Evolutionary conservation across 179 eudicot genomes (phyloP).

Genomic region (Spinacia oleracea): DNA sequence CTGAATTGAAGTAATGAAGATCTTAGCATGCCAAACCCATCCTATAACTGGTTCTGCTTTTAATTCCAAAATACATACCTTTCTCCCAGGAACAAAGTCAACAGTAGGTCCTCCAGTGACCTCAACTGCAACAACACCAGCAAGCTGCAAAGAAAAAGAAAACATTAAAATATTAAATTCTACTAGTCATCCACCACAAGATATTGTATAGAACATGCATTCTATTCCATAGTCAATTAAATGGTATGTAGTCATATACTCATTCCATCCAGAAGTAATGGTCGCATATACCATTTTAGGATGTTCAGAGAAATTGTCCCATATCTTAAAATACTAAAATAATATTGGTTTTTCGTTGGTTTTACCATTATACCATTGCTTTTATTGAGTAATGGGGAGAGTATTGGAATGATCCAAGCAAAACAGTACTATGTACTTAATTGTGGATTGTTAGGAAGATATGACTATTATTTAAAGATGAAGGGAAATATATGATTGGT

Average conservation of each 20-base stretch:
- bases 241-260: background rate
- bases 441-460: too few relatives aligned
- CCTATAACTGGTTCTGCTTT: background rate
- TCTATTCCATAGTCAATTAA: background rate
- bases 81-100: conserved; percentile 88
- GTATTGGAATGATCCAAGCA: background rate
- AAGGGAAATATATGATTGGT: background rate
- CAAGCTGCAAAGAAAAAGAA: conserved; percentile 62
- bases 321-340: too few relatives aligned
- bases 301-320: background rate
- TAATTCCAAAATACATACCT: conserved; percentile 42
- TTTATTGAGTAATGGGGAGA: background rate
- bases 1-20: conserved; percentile 38
- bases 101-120: conserved; percentile 92
- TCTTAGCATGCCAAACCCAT: conserved; percentile 1
- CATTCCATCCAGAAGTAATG: too few relatives aligned
- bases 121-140: conserved; percentile 98
- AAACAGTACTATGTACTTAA: too few relatives aligned
- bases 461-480: background rate
- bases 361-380: too few relatives aligned
- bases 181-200: background rate
- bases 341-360: background rate
- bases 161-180: background rate
- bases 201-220: background rate
- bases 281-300: background rate